phyloP scores from a whole-genome alignment of 768 basidiomycete genomes.

The Termitomyces sp. region DNA sequence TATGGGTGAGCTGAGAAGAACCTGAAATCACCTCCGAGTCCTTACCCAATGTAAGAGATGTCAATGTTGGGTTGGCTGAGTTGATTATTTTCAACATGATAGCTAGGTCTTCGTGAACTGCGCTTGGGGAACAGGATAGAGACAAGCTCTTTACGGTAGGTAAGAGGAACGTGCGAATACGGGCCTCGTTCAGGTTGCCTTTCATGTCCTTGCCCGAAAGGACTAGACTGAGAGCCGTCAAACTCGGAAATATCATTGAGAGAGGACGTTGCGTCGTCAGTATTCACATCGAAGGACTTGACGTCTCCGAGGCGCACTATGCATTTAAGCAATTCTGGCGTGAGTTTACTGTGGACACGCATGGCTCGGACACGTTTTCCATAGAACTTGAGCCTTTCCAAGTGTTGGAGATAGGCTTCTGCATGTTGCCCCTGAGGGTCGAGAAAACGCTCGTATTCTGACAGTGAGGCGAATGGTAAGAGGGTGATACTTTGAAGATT shows the following conservation, averaged over 20 bases:
- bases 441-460: background rate
- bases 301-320: background rate
- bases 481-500: background rate
- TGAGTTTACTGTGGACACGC: slow-evolving; percentile 6
- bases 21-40: background rate
- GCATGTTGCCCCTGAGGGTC: background rate
- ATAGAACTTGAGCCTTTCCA: slow-evolving; percentile 9
- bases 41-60: background rate
- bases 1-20: background rate
- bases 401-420: background rate
- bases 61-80: background rate
- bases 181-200: background rate
- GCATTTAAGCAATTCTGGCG: background rate
- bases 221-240: background rate
- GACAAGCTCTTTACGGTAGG: background rate
- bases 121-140: background rate
- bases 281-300: background rate
- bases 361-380: slow-evolving; percentile 3
- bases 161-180: slow-evolving; percentile 3
- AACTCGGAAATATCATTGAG: background rate
- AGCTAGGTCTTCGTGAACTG: background rate
- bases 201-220: background rate
- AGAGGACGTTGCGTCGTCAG: background rate
- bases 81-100: background rate
- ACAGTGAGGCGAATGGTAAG: slow-evolving; percentile 1